Evolutionary conservation across 495 filamentous ascomycete genomes (phyloP).

Genomic region (Aspergillus sclerotiicarbonarius): DNA sequence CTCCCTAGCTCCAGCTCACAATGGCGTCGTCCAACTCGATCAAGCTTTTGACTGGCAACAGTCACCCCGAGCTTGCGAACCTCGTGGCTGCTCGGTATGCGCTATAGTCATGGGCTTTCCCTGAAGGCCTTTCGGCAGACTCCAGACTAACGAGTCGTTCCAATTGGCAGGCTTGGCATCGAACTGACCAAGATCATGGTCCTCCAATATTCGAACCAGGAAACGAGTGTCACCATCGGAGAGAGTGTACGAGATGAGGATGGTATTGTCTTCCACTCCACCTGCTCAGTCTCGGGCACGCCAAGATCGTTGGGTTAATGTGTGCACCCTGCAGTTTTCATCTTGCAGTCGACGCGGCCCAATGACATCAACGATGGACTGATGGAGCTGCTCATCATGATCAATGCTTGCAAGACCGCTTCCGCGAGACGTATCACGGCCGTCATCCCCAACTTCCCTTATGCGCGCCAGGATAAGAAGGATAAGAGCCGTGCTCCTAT

Average conservation of each 20-base stretch:
- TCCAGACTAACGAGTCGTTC: slow-evolving; percentile 14
- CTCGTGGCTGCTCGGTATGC: slow-evolving; percentile 86
- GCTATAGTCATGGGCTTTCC: slow-evolving; percentile 4
- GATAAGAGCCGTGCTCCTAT: slow-evolving; percentile 88
- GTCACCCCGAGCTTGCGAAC: slow-evolving; percentile 86
- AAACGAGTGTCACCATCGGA: slow-evolving; percentile 94
- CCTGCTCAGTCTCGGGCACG: slow-evolving; percentile 11
- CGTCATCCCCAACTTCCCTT: slow-evolving; percentile 94
- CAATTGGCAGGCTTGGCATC: slow-evolving; percentile 72
- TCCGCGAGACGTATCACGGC: slow-evolving; percentile 91
- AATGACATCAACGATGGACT: slow-evolving; percentile 98
- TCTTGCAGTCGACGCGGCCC: slow-evolving; percentile 90
- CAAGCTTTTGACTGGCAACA: slow-evolving; percentile 93
- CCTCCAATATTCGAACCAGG: slow-evolving; percentile 95
- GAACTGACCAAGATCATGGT: slow-evolving; percentile 91
- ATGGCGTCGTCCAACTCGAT: slow-evolving; percentile 86
- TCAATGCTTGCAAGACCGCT: slow-evolving; percentile 97
- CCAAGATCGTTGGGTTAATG: slow-evolving; percentile 5
- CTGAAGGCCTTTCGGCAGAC: background rate
- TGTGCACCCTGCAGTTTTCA: slow-evolving; percentile 66
- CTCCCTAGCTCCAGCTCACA: slow-evolving; percentile 18
- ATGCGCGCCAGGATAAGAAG: slow-evolving; percentile 99
- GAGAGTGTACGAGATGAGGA: slow-evolving; percentile 97
- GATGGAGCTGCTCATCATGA: slow-evolving; percentile 99
- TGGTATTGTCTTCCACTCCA: slow-evolving; percentile 49